These are phyloP conservation scores for Auriculariales sp. DNA, from an alignment of 768 basidiomycete genomes.

Conservation along the genomic window DNA sequence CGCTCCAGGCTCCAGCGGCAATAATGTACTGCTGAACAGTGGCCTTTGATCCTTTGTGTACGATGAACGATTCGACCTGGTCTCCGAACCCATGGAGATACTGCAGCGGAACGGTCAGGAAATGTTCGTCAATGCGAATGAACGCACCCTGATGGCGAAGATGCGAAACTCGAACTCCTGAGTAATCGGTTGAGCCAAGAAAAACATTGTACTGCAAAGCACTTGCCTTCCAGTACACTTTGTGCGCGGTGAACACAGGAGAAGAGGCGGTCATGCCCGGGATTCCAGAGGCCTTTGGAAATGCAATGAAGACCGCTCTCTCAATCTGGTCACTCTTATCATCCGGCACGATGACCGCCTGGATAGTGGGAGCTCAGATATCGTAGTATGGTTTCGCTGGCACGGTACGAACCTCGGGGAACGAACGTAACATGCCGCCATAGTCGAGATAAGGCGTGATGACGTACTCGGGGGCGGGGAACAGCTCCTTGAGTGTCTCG, in stretches of 20 bases:
- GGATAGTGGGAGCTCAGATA: background rate
- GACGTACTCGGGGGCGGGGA: too few species aligned
- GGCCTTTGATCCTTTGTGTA: conserved; percentile 47
- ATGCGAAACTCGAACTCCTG: conserved; percentile 45
- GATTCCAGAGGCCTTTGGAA: conserved; percentile 21
- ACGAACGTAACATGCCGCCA: background rate
- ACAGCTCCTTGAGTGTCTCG: too few species aligned
- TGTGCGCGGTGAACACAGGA: conserved; percentile 40
- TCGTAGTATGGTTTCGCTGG: background rate
- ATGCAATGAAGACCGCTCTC: conserved; percentile 31
- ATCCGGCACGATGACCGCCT: background rate
- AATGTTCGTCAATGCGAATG: conserved; percentile 18
- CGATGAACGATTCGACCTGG: conserved; percentile 28
- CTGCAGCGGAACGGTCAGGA: conserved; percentile 15
- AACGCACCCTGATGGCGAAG: too few species aligned
- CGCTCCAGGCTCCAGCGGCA: conserved; percentile 33
- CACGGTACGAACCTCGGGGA: background rate
- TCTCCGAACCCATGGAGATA: conserved; percentile 13
- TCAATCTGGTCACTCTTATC: conserved; percentile 26
- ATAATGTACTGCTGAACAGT: conserved; percentile 38
- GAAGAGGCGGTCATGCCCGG: conserved; percentile 40
- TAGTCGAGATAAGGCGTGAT: background rate
- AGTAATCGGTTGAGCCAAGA: too few species aligned
- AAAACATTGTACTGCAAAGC: too few species aligned
- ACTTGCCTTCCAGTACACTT: conserved; percentile 44